Base-by-base conservation (phyloP, 768 basidiomycete genomes). In the Coprinellus micaceus region DNA sequence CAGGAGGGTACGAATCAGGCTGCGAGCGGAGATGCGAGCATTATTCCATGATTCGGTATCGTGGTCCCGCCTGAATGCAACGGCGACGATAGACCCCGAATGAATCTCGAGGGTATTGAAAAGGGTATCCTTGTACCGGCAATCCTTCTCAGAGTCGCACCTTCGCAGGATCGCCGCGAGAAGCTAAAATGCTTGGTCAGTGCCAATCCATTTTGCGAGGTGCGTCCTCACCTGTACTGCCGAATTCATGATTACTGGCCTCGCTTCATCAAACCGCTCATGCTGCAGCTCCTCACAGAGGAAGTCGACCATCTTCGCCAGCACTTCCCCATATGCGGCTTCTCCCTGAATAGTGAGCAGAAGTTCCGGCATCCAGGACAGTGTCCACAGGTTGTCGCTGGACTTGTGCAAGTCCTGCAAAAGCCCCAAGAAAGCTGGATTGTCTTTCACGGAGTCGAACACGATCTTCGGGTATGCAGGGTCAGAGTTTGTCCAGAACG, bases 371-470 rank as follows among this genome's bases (percentile, higher is more conserved):
- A 88, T 83, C 89, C 89, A 89, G 17, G 76, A 71, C 48, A 89
- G 69, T 62, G 79, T 70, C 79, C 82, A 80, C 2, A 76, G 71
- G 30, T 67, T 65, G 24, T 76, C 73, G 6, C 67, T 66, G 24
- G 67, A 61, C 9, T 69, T 60, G 44, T 64, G 64, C 11, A 66
- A 58, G 3, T 67, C 69, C 53, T 74, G 72, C 12, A 90, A 60
- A 40, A 81, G 68, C 28, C 76, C 67, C 30, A 72, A 64, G 64
- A 82, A 87, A 5, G 77, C 73, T 2, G 74, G 66, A 66, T 96
- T 98, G 65, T 91, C 86, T 66, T 89, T 89, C 64, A 98, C 81
- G 13, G 86, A 81, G 64, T 91, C 91, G 63, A 96, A 87, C 6
- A 93, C 80, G 33, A 88, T 78, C 61, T 85, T 81, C 2, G 93